These are phyloP conservation scores for Eucalyptus globulus DNA, from an alignment of 345 rosid genomes.

Conservation along the genomic window DNA sequence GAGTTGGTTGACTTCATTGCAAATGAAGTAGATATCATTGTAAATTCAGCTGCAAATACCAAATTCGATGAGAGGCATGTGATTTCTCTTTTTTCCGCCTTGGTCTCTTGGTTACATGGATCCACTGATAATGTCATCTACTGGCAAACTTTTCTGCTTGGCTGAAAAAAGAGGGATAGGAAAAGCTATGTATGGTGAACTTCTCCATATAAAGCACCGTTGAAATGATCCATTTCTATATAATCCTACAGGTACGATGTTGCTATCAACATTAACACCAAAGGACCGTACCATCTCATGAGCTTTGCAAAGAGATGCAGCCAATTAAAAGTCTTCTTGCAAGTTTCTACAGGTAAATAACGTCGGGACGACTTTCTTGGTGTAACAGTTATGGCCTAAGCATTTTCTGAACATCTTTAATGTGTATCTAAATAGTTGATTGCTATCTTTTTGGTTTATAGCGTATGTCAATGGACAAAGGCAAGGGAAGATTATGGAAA, in stretches of 20 bases:
- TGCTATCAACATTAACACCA: constrained; percentile 60
- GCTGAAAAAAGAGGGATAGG: background rate
- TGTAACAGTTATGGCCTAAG: background rate
- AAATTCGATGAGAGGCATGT: constrained; percentile 33
- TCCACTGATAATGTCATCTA: background rate
- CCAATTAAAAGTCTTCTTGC: constrained; percentile 62
- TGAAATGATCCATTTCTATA: background rate
- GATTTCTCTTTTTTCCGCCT: background rate
- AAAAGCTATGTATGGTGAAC: background rate
- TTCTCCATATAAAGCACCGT: background rate
- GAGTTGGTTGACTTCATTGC: constrained; percentile 48
- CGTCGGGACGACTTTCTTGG: background rate
- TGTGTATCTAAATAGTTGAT: background rate
- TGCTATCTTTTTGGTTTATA: constrained; percentile 1
- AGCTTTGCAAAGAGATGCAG: constrained; percentile 57
- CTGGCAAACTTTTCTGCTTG: background rate
- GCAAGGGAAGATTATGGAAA: constrained; percentile 82
- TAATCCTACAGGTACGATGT: constrained; percentile 53
- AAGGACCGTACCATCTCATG: constrained; percentile 62
- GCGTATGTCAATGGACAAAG: constrained; percentile 97
- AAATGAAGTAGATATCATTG: constrained; percentile 50
- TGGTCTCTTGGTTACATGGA: background rate
- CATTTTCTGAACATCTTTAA: background rate
- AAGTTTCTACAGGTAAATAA: constrained; percentile 48
- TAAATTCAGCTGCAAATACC: constrained; percentile 80